Evolutionary conservation across 208 protist species (phyloP).

Genomic region (Leishmania lainsoni): DNA sequence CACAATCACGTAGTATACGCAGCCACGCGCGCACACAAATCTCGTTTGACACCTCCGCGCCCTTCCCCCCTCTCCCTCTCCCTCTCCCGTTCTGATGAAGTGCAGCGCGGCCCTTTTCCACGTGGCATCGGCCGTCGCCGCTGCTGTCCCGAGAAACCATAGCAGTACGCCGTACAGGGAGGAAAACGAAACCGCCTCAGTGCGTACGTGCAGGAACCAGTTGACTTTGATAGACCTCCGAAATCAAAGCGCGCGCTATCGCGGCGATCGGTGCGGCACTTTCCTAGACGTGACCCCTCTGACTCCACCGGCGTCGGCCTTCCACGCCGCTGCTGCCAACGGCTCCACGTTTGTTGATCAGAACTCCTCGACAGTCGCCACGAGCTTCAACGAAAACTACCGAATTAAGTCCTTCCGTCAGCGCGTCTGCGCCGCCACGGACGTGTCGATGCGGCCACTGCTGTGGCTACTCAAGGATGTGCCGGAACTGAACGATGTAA

Average conservation of each 20-base stretch:
- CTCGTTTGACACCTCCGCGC: neutral
- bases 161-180: constrained; percentile 52
- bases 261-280: neutral
- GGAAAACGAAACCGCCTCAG: neutral
- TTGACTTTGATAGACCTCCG: neutral
- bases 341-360: constrained; percentile 68
- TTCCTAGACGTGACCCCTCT: neutral
- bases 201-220: neutral
- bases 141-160: constrained; percentile 39
- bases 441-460: constrained; percentile 72
- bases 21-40: neutral
- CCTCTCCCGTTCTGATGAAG: constrained; percentile 14
- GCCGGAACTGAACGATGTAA: neutral
- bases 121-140: constrained; percentile 11
- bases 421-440: constrained; percentile 52
- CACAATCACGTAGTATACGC: neutral
- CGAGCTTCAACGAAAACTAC: constrained; percentile 60
- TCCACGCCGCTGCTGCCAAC: neutral
- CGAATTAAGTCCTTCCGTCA: constrained; percentile 65
- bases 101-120: constrained; percentile 12
- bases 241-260: neutral
- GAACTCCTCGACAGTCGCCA: constrained; percentile 35
- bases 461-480: constrained; percentile 34
- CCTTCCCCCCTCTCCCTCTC: neutral
- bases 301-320: neutral